Base-by-base conservation (phyloP, 2,329 filamentous ascomycete genomes). In the Aureobasidium sp. region DNA sequence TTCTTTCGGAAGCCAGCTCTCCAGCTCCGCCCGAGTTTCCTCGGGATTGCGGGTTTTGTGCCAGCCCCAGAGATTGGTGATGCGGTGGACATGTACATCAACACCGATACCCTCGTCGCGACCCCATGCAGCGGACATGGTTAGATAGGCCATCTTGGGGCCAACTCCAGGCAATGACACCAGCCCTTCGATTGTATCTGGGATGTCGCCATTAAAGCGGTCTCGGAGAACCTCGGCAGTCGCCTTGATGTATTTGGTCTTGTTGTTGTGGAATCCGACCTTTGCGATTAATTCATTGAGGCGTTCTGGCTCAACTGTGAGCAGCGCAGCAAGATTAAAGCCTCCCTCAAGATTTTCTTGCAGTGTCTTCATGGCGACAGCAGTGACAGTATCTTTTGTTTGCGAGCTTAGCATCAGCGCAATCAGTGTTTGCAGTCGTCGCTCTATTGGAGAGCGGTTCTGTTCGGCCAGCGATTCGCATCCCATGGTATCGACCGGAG, bases 401-500 rank as follows among this genome's bases (percentile, higher is more conserved):
- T 97, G 92, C 54, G 87, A 91, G 39, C 88, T 93, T 37, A 97
- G 82, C 92, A 97, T 96, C 65, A 97, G 79, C 15, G 91, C 85
- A 42, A 96, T 81, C 33, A 97, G 82, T 3, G 90, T 96, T 70
- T 97, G 92, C 68, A 95, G 92, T 7, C 92, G 83, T 71, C 85
- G 85, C 70, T 87, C 82, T 60, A 78, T 73, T 17, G 79, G 78
- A 0, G 76, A 73, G 3, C 70, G 73, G 17, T 76, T 72, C 52
- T 81, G 76, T 61, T 83, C 77, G 2, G 89, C 89, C 11, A 94
- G 80, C 8, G 84, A 83, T 74, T 91, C 91, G 75, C 94, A 99
- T 12, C 94, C 94, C 92, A 97, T 97, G 0, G 93, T 97, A 73
- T 99, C 94, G 12, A 99, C 94, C 0, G 93, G 89, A 0, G 94